Percentiles rank a stretch among this genome's conserved stretches.
These are phyloP conservation scores for Arthrinium phaeospermum DNA, from an alignment of 2,329 filamentous ascomycete genomes.

Conservation along the genomic window DNA sequence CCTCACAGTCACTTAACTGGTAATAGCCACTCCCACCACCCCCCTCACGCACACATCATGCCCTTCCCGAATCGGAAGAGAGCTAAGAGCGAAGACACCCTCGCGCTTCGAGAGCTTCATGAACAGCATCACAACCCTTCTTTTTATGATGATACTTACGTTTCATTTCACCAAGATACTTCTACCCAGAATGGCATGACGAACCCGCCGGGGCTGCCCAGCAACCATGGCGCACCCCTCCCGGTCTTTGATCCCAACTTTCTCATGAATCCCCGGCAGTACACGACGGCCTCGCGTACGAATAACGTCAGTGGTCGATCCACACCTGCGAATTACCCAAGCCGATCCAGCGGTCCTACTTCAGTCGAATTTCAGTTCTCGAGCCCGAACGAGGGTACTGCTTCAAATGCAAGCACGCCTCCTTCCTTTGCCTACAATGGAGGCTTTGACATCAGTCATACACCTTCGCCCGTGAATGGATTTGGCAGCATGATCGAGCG, in stretches of 20 bases:
- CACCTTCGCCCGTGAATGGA: slow-evolving; percentile 41
- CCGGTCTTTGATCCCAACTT: slow-evolving; percentile 47
- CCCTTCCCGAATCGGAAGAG: slow-evolving; percentile 16
- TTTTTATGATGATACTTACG: slow-evolving; percentile 32
- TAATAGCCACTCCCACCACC: slow-evolving; percentile 3
- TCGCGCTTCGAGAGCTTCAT: background rate
- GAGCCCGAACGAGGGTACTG: slow-evolving; percentile 35
- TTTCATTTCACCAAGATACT: slow-evolving; percentile 31
- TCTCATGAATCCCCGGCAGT: slow-evolving; percentile 49
- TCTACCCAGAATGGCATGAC: slow-evolving; percentile 31
- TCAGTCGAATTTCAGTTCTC: slow-evolving; percentile 49
- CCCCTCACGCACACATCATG: background rate
- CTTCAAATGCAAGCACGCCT: slow-evolving; percentile 27
- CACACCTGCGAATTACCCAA: slow-evolving; percentile 33
- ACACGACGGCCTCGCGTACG: slow-evolving; percentile 29
- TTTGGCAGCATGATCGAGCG: slow-evolving; percentile 73
- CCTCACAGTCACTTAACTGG: slow-evolving; percentile 12
- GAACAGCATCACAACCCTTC: slow-evolving; percentile 18
- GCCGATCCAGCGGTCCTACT: slow-evolving; percentile 38
- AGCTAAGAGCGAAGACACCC: slow-evolving; percentile 19
- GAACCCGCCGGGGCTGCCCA: slow-evolving; percentile 23
- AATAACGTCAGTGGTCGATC: slow-evolving; percentile 29
- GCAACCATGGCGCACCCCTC: slow-evolving; percentile 28
- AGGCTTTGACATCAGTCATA: slow-evolving; percentile 24
- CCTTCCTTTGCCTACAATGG: slow-evolving; percentile 23